Conservation (phyloP, 257 asterid genomes). For the Ilex asprella region DNA sequence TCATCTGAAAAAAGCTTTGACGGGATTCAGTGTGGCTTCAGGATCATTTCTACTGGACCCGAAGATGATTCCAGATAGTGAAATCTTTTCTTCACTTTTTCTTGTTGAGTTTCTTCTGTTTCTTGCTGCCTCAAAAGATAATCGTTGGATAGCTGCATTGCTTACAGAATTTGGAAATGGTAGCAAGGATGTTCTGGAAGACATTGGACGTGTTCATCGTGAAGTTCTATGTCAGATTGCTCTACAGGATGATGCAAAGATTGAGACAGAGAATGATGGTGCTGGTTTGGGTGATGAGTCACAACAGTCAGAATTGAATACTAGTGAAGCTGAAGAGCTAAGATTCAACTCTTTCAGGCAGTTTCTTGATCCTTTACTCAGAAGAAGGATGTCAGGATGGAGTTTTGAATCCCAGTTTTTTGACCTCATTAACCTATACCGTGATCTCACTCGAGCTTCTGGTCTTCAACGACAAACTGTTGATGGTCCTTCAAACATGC, state of each 20-base stretch:
- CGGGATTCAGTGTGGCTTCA: constrained; percentile 44
- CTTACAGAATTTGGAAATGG: constrained; percentile 83
- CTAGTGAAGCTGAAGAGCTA: constrained; percentile 58
- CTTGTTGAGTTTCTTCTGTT: constrained; percentile 79
- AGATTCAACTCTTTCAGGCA: constrained; percentile 80
- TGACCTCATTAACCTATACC: constrained; percentile 79
- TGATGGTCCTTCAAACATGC: constrained; percentile 43
- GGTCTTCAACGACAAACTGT: constrained; percentile 54
- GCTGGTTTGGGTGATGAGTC: constrained; percentile 35
- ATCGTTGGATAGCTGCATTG: constrained; percentile 89
- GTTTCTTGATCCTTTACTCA: constrained; percentile 78
- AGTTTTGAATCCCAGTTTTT: constrained; percentile 85
- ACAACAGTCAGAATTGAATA: constrained; percentile 38
- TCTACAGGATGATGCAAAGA: constrained; percentile 69
- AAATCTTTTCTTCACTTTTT: constrained; percentile 68
- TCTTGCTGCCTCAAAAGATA: constrained; percentile 89
- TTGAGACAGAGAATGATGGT: constrained; percentile 47
- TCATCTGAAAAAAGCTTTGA: constrained; percentile 57
- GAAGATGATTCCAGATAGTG: constrained; percentile 48
- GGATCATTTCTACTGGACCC: constrained; percentile 82
- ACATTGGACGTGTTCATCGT: constrained; percentile 77
- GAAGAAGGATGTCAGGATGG: constrained; percentile 91
- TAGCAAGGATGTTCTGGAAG: constrained; percentile 74
- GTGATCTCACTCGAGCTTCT: constrained; percentile 80
- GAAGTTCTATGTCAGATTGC: constrained; percentile 89